Base-by-base conservation (phyloP, 1,284 basidiomycete species). In the Malassezia restricta region DNA sequence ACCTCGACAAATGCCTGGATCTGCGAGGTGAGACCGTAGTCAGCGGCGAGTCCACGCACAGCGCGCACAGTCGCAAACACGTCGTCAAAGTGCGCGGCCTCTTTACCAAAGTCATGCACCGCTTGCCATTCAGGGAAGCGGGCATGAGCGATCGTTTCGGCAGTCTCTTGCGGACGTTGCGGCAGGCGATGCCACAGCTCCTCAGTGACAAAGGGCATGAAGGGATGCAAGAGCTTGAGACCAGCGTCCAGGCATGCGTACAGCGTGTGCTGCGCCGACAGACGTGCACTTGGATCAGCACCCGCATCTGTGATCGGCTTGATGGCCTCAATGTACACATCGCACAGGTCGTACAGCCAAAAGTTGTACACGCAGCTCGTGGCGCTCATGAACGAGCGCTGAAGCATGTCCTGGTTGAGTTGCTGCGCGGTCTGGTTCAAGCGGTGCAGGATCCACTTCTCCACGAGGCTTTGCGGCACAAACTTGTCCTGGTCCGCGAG, bases 151-250 rank as follows among this genome's bases (percentile, higher is more conserved):
- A 99, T 90, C 0, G 87, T 88, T 17, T 83, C 81, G 8, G 84
- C 86, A 8, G 79, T 68, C 74, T 96, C 90, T 47, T 83, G 83
- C 0, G 84, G 82, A 51, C 91, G 78, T 11, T 89, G 79, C 0
- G 91, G 90, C 8, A 98, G 78, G 40, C 91, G 82, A 74, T 99
- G 94, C 94, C 94, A 98, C 15, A 99, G 77, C 75, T 98, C 94
- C 76, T 99, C 94, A 1, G 92, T 96, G 40, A 99, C 89, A 74
- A 85, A 98, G 1, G 94, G 94, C 94, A 98, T 98, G 78, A 96
- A 92, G 1, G 94, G 92, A 75, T 98, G 94, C 11, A 98, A 78
- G 8, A 99, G 78, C 43, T 84, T 82, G 47, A 98, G 78, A 9
- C 92, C 94, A 52, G 83, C 77, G 66, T 99, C 94, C 38, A 98